Conservation (phyloP, 305 asterid species). For the Plantago coronopus region DNA sequence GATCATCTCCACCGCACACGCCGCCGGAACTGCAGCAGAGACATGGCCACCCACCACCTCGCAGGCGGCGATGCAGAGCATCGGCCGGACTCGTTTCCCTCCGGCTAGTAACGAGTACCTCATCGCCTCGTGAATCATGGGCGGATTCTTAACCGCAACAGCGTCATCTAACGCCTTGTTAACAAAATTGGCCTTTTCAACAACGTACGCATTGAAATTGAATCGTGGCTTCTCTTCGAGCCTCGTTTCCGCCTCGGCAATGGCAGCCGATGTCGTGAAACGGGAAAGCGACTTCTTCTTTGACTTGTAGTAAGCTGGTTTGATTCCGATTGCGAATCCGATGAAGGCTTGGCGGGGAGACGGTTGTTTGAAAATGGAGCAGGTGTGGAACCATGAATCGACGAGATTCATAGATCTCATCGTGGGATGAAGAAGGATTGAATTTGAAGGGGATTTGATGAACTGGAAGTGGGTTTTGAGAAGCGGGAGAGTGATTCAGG, state of each 20-base stretch:
- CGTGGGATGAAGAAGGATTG: constrained; percentile 9
- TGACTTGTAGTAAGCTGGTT: constrained; percentile 22
- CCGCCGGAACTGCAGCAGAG: constrained; percentile 60
- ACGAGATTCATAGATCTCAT: constrained; percentile 61
- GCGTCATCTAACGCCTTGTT: constrained; percentile 60
- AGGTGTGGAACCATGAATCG: constrained; percentile 53
- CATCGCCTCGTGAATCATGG: constrained; percentile 72
- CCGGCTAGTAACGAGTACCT: constrained; percentile 75
- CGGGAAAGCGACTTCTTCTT: constrained; percentile 24
- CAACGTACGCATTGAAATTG: constrained; percentile 50
- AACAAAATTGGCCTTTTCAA: constrained; percentile 47
- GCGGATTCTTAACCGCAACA: constrained; percentile 51
- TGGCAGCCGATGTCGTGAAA: constrained; percentile 38
- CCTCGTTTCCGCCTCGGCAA: constrained; percentile 26
- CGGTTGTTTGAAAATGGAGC: constrained; percentile 36
- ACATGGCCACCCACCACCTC: constrained; percentile 66
- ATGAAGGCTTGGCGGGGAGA: constrained; percentile 24
- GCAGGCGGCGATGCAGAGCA: constrained; percentile 78
- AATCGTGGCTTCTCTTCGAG: constrained; percentile 18
- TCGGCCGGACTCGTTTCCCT: constrained; percentile 77
- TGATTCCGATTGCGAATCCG: constrained; percentile 25
- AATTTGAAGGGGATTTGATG: neutral
- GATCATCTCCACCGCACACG: constrained; percentile 90
- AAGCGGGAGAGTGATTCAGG: neutral
- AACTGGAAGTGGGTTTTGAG: no score